Evolutionary conservation across 495 filamentous ascomycete species (phyloP).

Genomic region (Penicillium turbatum): DNA sequence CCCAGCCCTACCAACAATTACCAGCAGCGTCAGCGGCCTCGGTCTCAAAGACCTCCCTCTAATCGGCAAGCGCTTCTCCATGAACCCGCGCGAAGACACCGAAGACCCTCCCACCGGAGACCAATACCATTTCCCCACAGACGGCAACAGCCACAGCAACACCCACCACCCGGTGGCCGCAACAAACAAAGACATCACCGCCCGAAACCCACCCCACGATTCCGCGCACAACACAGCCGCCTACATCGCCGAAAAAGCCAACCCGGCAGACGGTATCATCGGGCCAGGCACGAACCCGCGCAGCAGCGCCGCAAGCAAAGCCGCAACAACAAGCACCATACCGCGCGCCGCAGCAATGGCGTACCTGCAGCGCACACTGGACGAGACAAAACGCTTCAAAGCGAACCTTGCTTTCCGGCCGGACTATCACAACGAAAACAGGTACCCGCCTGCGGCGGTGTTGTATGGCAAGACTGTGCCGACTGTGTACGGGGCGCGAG

Average conservation of each 20-base stretch:
- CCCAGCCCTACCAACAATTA: slow-evolving; percentile 30
- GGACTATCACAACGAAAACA: slow-evolving; percentile 55
- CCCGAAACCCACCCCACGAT: background rate
- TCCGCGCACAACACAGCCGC: slow-evolving; percentile 10
- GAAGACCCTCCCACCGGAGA: slow-evolving; percentile 19
- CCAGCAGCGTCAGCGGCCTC: slow-evolving; percentile 8
- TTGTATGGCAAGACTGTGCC: slow-evolving; percentile 85
- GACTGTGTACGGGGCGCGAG: slow-evolving; percentile 75
- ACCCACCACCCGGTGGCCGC: background rate
- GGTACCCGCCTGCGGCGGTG: slow-evolving; percentile 78
- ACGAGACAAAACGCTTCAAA: slow-evolving; percentile 68
- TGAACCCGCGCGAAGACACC: slow-evolving; percentile 23
- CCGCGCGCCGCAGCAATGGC: slow-evolving; percentile 51
- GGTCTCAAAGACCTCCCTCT: slow-evolving; percentile 44
- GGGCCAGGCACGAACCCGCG: slow-evolving; percentile 30
- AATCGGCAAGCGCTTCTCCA: slow-evolving; percentile 38
- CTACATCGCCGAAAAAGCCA: slow-evolving; percentile 11
- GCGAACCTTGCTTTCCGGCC: slow-evolving; percentile 59
- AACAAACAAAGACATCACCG: slow-evolving; percentile 10
- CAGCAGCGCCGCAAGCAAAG: slow-evolving; percentile 27
- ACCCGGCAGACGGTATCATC: slow-evolving; percentile 38
- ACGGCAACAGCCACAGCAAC: slow-evolving; percentile 1
- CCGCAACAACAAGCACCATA: slow-evolving; percentile 44
- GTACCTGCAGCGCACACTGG: slow-evolving; percentile 76
- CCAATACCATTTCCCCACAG: background rate